Evolutionary conservation across 2,329 filamentous ascomycete species (phyloP), one percentile per base, ranked within the genome.

Genomic region (Diaporthe capsici): DNA sequence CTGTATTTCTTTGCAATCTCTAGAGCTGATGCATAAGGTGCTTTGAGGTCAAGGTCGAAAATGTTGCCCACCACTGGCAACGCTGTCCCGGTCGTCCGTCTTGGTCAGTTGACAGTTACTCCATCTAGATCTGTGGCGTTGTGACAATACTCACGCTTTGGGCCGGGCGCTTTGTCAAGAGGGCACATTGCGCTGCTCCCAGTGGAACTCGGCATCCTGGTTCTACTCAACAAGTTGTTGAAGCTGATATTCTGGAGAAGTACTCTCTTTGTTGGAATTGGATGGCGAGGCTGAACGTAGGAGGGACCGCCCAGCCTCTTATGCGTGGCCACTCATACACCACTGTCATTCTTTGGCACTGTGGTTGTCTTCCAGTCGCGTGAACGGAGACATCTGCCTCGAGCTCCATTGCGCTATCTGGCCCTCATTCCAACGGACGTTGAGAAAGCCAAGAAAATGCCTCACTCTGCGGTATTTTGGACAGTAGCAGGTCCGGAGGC

Each of bases 1-100:
- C 53, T 57, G 53, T 57, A 57, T 15, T 57, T 57, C 53, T 57
- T 57, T 31, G 53, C 53, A 20, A 57, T 57, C 28, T 31, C 53
- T 17, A 57, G 53, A 57, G 53, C 53, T 31, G 53, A 57, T 28
- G 28, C 4, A 57, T 57, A 57, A 31, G 53, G 53, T 57, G 53
- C 53, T 31, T 34, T 57, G 25, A 57, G 53, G 28, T 57, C 53
- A 34, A 57, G 53, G 7, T 57, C 53, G 17, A 57, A 57, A 20
- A 57, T 57, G 28, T 57, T 57, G 17, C 53, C 53, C 25, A 57
- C 53, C 1, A 57, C 28, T 31, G 53, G 53, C 28, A 57, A 5
- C 15, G 53, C 53, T 57, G 4, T 57, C 34, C 28, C 53, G 15
- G 53, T 31, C 7, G 25, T 31, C 53, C 13, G 1, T 6, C 28